A percentile compares a stretch with the other conserved stretches of the same genome.
phyloP scores from a whole-genome alignment of 164 flowering plant genomes.

The Nymphaea thermarum region DNA sequence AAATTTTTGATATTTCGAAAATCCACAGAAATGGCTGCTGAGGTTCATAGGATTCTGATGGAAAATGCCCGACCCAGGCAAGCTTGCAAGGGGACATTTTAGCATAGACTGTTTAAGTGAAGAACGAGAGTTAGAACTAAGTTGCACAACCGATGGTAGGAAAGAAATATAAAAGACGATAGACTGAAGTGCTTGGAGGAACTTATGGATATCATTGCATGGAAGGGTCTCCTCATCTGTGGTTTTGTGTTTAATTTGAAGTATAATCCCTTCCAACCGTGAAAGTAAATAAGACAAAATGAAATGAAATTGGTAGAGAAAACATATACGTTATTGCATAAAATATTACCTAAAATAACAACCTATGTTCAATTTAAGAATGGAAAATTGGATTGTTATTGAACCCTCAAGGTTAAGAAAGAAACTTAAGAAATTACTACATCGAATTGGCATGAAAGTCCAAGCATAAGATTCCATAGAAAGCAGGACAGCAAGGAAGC shows the following conservation, averaged over 20 bases:
- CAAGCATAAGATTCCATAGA: not conserved
- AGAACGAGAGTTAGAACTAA: no score
- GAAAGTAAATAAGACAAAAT: no score
- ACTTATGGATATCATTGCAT: no score
- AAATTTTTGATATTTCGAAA: not conserved
- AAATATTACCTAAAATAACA: no score
- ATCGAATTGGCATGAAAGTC: not conserved
- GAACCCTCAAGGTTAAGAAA: not conserved
- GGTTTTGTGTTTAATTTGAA: no score
- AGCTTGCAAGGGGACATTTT: not conserved
- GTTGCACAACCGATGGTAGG: no score
- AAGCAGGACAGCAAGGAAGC: not conserved
- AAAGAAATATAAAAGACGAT: no score
- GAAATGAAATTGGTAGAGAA: no score
- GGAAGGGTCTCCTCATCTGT: no score
- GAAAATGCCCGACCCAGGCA: not conserved
- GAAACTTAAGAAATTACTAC: not conserved
- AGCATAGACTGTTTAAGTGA: not conserved
- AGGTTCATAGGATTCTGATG: not conserved
- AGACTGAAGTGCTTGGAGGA: no score
- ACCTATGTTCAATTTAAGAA: not conserved
- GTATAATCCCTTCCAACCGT: no score
- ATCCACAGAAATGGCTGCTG: not conserved
- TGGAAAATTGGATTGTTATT: not conserved
- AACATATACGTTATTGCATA: no score